Evolutionary conservation across 768 basidiomycete genomes (phyloP).

Genomic region (Russula emetica): DNA sequence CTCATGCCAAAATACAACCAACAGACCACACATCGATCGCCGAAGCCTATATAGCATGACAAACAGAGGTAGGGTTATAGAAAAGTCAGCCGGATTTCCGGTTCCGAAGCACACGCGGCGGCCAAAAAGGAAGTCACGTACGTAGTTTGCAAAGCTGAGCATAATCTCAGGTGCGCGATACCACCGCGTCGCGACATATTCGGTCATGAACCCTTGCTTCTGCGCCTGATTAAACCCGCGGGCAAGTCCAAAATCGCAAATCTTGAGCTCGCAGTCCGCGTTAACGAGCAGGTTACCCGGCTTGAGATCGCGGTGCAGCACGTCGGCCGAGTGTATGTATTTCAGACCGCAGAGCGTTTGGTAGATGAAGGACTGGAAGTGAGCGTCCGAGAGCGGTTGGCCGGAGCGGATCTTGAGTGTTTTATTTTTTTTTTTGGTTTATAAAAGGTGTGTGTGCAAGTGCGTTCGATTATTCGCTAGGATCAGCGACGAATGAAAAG

Average conservation of each 20-base stretch:
- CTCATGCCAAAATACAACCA: conserved; percentile 92
- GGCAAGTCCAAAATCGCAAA: conserved; percentile 98
- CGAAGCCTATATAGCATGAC: conserved; percentile 62
- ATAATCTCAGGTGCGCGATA: conserved; percentile 99
- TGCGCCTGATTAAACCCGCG: conserved; percentile 85
- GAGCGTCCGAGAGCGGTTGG: conserved; percentile 83
- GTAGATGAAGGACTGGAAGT: conserved; percentile 96
- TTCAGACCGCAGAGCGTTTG: conserved; percentile 98
- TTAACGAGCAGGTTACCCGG: conserved; percentile 95
- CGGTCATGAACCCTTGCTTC: conserved; percentile 98
- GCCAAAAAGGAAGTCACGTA: conserved; percentile 38
- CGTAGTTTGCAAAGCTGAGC: conserved; percentile 94
- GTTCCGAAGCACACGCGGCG: too few relatives aligned
- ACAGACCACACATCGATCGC: conserved; percentile 96
- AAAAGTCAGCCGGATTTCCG: not conserved
- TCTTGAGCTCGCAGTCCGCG: conserved; percentile 97
- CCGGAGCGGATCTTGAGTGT: conserved; percentile 72
- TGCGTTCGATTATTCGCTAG: not conserved
- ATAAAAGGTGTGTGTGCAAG: not conserved
- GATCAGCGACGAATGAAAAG: not conserved
- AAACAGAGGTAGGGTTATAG: not conserved
- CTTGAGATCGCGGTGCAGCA: conserved; percentile 94
- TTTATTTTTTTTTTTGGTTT: too few relatives aligned
- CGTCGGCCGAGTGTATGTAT: conserved; percentile 97
- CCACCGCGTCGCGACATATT: conserved; percentile 99